Base-by-base conservation (phyloP, 176 grass and related monocot genomes). In the Thinopyrum elongatum region DNA sequence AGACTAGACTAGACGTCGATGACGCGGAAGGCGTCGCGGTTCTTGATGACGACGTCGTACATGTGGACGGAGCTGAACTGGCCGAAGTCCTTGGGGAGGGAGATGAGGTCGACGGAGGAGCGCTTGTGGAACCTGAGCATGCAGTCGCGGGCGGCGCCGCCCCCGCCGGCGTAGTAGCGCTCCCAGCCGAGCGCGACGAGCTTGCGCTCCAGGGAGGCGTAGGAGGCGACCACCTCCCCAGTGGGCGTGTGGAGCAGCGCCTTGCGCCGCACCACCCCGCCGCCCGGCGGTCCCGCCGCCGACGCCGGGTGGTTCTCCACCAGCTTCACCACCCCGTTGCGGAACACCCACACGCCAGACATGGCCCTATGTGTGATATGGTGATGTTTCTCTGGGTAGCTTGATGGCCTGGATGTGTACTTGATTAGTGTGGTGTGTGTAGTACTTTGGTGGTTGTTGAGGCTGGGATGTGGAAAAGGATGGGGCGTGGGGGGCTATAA, bases 281-380 rank as follows among this genome's bases (percentile, higher is more conserved):
- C 80, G 78, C 68, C 64, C 49, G 73, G 47, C 1, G 47, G 15
- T 1, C 15, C 66, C 22, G 75, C 38, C 71, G 62, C 42, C 16
- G 81, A 60, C n/a, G 74, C 47, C 72, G 81, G 30, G 21, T 85
- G 76, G 87, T 86, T 98, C 89, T 98, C 91, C 39, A 95, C 93
- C 63, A 98, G 91, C 59, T 89, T 34, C 35, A 95, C 80, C 69
- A 98, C 91, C 9, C 95, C 95, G 69, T 98, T 98, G 42, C 86
- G 88, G 93, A 98, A 98, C 83, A 98, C 93, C 95, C 95, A 98
- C 58, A 95, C 95, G 9, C 95, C 95, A 5, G 95, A 89, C 91
- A 98, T 98, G 46, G 14, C 14, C 14, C 46, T 49, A 14, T 15
- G 13, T 49, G 46, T 49, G 46, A 49, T 49, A 16, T 49, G 41